phyloP scores from a whole-genome alignment of 331 rosid species.

The Quercus phellos region DNA sequence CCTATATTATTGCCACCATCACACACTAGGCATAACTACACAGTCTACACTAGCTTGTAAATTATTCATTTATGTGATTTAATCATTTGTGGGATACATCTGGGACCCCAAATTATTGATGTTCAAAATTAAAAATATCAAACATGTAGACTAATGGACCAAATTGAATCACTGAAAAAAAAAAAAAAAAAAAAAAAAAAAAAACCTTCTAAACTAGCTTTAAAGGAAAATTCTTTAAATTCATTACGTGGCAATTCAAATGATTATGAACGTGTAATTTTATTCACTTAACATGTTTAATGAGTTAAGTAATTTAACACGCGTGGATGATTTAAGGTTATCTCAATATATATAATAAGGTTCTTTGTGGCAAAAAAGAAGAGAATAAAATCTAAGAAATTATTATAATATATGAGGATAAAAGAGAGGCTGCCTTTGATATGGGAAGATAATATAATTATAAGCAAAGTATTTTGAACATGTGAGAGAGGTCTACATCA shows the following conservation, averaged over 20 bases:
- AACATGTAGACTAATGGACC: not conserved
- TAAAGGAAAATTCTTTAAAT: too few relatives aligned
- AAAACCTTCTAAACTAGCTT: too few relatives aligned
- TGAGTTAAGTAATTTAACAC: too few relatives aligned
- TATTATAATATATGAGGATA: not conserved
- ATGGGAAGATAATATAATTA: not conserved
- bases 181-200: too few relatives aligned
- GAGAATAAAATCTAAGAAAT: too few relatives aligned
- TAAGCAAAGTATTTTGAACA: not conserved
- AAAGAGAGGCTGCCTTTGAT: not conserved
- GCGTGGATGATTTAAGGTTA: too few relatives aligned
- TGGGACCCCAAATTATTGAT: not conserved
- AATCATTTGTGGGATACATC: not conserved
- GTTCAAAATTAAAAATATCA: not conserved
- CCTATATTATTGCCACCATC: not conserved
- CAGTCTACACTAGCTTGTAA: not conserved
- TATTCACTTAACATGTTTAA: too few relatives aligned
- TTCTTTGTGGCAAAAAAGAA: too few relatives aligned
- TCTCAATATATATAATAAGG: too few relatives aligned
- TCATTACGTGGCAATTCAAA: too few relatives aligned
- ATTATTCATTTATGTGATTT: not conserved
- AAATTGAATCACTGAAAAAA: too few relatives aligned
- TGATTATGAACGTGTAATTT: too few relatives aligned
- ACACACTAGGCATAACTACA: not conserved
- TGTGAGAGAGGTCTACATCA: constrained; percentile 32